Base-by-base conservation (phyloP, 2,329 filamentous ascomycete species). In the Colletotrichum cordylinicola region DNA sequence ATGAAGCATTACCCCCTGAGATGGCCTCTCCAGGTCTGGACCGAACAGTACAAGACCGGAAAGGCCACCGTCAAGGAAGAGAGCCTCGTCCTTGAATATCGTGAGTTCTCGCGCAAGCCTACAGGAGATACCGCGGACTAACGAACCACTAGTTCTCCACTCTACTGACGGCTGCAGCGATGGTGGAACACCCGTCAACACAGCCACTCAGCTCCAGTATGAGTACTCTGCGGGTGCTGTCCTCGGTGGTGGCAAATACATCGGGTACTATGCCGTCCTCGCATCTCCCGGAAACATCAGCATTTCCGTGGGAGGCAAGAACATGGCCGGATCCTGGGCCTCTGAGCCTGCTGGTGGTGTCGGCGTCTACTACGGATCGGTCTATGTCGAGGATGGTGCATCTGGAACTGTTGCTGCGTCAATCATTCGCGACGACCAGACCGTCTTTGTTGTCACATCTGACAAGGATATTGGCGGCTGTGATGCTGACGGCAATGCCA, bases 61-160 rank as follows among this genome's bases (percentile, higher is more conserved):
- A 48, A 48, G 18, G 39, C 39, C 5, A 48, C 39, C 18, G 39
- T 48, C 9, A 48, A 48, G 39, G 39, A 48, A 9, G 39, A 48
- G 18, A 48, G 39, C 7, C 9, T 48, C 1, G 39, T 48, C 5
- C 39, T 48, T n/a, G 39, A 48, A 4, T 48, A 48, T 48, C 39
- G 39, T 48, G 3, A 48, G 39, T 48, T 7, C 12, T 48, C 12
- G 1, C 18, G 18, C 39, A 48, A 9, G n/a, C 18, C 18, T 5
- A 48, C n/a, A 1, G 3, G 10, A 2, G 10, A 1, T 48, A 0
- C 9, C 5, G 18, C 6, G 3, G 18, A 4, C 39, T 48, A 48
- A 48, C 18, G 1, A 48, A n/a, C 0, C n/a, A 6, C 18, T 9
- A 48, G 39, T 48, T 0, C 39, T 48, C 2, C 39, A 48, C 18